Percentiles rank a stretch among this genome's conserved stretches.
Conservation (phyloP, 768 basidiomycete species). For the Xerocomellus amylosporus region DNA sequence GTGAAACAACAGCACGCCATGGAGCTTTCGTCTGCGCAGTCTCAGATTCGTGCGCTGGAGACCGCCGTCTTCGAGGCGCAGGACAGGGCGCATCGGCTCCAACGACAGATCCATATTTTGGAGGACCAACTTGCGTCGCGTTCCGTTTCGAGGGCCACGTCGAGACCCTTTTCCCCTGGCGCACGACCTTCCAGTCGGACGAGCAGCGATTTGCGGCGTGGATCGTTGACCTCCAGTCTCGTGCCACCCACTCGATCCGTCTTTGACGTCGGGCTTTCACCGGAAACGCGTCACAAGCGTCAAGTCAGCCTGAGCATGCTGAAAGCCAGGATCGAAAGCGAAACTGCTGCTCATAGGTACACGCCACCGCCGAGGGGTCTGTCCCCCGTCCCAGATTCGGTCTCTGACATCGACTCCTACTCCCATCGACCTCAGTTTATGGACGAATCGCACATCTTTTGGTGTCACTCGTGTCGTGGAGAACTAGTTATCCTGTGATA, state of each 20-base stretch:
- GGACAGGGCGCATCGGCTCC: slow-evolving; percentile 60
- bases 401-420: slow-evolving; percentile 17
- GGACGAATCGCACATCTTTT: slow-evolving; percentile 87
- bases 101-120: slow-evolving; percentile 61
- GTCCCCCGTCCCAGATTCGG: slow-evolving; percentile 46
- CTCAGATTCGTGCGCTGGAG: slow-evolving; percentile 76
- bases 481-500: slow-evolving; percentile 70
- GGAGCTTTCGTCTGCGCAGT: slow-evolving; percentile 77
- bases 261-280: slow-evolving; percentile 67
- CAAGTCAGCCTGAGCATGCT: slow-evolving; percentile 85
- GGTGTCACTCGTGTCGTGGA: slow-evolving; percentile 81
- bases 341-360: slow-evolving; percentile 46
- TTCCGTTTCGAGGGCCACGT: slow-evolving; percentile 40
- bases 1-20: slow-evolving; percentile 72
- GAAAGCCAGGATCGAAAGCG: slow-evolving; percentile 86
- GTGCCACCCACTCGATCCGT: slow-evolving; percentile 50
- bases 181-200: slow-evolving; percentile 44
- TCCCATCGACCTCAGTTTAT: slow-evolving; percentile 65
- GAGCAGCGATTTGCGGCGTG: slow-evolving; percentile 39
- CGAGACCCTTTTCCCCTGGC: slow-evolving; percentile 47
- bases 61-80: slow-evolving; percentile 71
- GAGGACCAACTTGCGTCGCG: slow-evolving; percentile 63
- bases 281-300: slow-evolving; percentile 79
- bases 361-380: slow-evolving; percentile 55
- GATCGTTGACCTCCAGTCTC: slow-evolving; percentile 33